Conservation (phyloP, 2,329 filamentous ascomycete genomes). For the Clarireedia homoeocarpa region DNA sequence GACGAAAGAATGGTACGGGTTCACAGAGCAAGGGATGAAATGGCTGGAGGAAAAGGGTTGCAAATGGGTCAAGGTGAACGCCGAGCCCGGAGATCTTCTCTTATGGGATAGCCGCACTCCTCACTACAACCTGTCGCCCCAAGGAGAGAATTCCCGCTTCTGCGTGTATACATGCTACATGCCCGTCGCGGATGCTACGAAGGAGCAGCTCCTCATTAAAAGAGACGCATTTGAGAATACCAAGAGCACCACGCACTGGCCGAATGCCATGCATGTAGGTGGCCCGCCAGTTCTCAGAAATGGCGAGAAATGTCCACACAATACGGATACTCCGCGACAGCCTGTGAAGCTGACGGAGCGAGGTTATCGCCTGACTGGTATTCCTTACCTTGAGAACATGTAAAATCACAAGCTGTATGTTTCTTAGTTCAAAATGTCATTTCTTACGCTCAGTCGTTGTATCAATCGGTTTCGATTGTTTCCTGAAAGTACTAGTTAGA, state of each 20-base stretch:
- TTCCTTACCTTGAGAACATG: too few species aligned
- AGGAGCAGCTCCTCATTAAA: slow-evolving; percentile 24
- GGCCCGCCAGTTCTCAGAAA: too few species aligned
- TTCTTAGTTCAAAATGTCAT: too few species aligned
- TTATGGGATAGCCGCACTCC: slow-evolving; percentile 30
- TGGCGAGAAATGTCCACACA: too few species aligned
- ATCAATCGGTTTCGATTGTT: too few species aligned
- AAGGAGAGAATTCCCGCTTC: slow-evolving; percentile 30
- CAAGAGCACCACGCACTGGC: slow-evolving; percentile 28
- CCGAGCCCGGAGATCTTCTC: slow-evolving; percentile 32
- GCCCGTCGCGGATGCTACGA: slow-evolving; percentile 28
- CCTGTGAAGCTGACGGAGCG: too few species aligned
- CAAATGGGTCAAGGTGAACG: slow-evolving; percentile 29
- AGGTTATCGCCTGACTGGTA: too few species aligned
- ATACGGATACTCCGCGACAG: too few species aligned
- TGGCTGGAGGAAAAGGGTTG: slow-evolving; percentile 30
- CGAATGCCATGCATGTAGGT: slow-evolving; percentile 2
- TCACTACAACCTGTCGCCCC: background rate
- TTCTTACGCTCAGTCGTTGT: too few species aligned
- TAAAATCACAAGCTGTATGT: too few species aligned
- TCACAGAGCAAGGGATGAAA: slow-evolving; percentile 26
- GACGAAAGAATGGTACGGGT: slow-evolving; percentile 26
- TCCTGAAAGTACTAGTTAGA: too few species aligned
- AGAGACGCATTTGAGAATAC: slow-evolving; percentile 22
- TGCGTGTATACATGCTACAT: slow-evolving; percentile 34